phyloP scores from a whole-genome alignment of 2,329 filamentous ascomycete genomes.

The Claviceps sp. region DNA sequence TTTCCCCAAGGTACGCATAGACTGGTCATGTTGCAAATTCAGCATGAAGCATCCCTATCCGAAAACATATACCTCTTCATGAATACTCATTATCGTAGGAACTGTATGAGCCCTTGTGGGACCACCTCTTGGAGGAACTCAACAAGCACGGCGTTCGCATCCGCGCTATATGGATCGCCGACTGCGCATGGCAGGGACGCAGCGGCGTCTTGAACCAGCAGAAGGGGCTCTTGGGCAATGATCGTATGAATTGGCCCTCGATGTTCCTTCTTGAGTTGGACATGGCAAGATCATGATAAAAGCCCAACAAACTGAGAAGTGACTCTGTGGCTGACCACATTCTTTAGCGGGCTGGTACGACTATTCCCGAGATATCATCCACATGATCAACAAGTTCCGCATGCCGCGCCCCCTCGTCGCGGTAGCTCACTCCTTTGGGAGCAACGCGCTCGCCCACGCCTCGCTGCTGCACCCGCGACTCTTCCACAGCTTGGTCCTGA shows the following conservation, averaged over 20 bases:
- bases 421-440: conserved; percentile 84
- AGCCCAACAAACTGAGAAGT: too few relatives aligned
- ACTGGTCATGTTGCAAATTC: too few relatives aligned
- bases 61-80: neutral
- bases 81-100: conserved; percentile 39
- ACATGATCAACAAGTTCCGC: conserved; percentile 76
- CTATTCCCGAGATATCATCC: conserved; percentile 68
- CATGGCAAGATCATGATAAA: too few relatives aligned
- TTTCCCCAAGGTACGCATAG: conserved; percentile 74
- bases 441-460: conserved; percentile 55
- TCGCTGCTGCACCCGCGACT: conserved; percentile 70
- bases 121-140: conserved; percentile 54
- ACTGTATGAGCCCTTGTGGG: conserved; percentile 85
- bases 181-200: conserved; percentile 73
- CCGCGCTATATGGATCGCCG: conserved; percentile 77
- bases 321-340: neutral
- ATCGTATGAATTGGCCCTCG: conserved; percentile 43
- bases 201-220: conserved; percentile 67
- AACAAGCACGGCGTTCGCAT: conserved; percentile 52
- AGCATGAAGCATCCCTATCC: neutral
- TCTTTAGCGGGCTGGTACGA: conserved; percentile 67
- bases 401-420: conserved; percentile 68
- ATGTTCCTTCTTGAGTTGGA: neutral
- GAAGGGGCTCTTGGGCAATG: conserved; percentile 53
- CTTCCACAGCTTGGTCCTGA: conserved; percentile 57